Evolutionary conservation across 164 flowering plant genomes (phyloP).

Genomic region (Chimonanthus salicifolius): DNA sequence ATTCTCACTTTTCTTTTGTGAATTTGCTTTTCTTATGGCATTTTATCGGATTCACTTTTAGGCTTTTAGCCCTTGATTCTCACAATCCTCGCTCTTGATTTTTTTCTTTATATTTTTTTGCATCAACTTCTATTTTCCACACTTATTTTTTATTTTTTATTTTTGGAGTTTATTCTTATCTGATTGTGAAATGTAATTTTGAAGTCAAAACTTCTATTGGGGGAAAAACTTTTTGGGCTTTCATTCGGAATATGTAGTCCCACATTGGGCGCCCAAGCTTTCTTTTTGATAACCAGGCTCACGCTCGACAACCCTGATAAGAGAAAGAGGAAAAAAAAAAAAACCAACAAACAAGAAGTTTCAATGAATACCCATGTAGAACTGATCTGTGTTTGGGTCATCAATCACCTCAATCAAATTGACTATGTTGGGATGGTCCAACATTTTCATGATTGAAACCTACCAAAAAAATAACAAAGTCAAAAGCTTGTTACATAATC

Average conservation of each 20-base stretch:
- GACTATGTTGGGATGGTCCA: conserved; percentile 93
- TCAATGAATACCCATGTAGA: conserved; percentile 88
- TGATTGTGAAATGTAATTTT: no score
- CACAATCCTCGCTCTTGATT: no score
- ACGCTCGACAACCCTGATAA: not conserved
- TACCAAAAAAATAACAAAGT: conserved; percentile 21
- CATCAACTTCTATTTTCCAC: no score
- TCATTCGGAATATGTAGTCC: no score
- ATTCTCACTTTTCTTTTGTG: no score
- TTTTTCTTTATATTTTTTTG: no score
- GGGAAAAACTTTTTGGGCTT: not conserved
- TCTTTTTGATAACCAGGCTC: not conserved
- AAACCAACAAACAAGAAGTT: not conserved
- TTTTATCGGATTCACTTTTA: no score
- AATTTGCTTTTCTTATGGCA: no score
- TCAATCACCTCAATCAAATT: conserved; percentile 97
- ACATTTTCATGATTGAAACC: conserved; percentile 91
- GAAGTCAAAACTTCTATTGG: not conserved
- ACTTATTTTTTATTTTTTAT: no score
- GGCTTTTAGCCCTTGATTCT: no score
- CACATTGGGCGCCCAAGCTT: no score
- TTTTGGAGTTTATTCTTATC: no score
- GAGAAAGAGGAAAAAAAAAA: not conserved
- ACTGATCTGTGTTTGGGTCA: conserved; percentile 86
- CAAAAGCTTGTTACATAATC: not conserved